A percentile compares a stretch with the other conserved stretches of the same genome.
phyloP scores from a whole-genome alignment of 768 basidiomycete species.

The Dentipellis sp. region DNA sequence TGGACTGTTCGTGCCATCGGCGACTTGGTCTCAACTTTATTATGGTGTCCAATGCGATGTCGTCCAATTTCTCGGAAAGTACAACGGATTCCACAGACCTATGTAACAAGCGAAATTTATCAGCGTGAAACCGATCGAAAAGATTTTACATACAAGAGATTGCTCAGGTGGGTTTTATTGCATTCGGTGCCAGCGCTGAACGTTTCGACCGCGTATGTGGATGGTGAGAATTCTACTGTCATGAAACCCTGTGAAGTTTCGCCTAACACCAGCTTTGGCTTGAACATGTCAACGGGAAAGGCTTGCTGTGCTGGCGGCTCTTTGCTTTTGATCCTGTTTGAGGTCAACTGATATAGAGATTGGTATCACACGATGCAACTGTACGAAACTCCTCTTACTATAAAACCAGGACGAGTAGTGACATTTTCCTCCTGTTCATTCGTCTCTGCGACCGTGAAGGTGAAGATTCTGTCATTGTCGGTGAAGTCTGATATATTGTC shows the following conservation, averaged over 20 bases:
- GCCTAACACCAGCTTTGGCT: constrained; percentile 4
- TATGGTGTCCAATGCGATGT: not conserved
- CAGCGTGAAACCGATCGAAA: no score
- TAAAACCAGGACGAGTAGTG: constrained; percentile 32
- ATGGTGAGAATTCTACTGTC: not conserved
- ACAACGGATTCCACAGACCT: not conserved
- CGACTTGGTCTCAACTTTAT: not conserved
- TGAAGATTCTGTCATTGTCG: constrained; percentile 38
- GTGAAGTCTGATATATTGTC: constrained; percentile 31
- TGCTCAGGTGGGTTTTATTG: not conserved
- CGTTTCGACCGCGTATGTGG: not conserved
- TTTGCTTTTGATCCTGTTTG: not conserved
- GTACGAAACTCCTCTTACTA: constrained; percentile 20
- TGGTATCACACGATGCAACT: not conserved
- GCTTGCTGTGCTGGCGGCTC: no score
- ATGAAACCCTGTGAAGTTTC: constrained; percentile 15
- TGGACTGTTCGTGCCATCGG: not conserved
- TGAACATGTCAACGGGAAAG: not conserved
- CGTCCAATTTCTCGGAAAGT: not conserved
- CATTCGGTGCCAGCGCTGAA: no score
- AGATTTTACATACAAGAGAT: not conserved
- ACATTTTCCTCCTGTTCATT: constrained; percentile 47
- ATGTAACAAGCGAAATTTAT: not conserved
- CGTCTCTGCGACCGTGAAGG: constrained; percentile 45
- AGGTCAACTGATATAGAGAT: no score